A percentile compares a stretch with the other conserved stretches of the same genome.
phyloP scores from a whole-genome alignment of 1,139 yeast genomes.

The Candida mesenterica region DNA sequence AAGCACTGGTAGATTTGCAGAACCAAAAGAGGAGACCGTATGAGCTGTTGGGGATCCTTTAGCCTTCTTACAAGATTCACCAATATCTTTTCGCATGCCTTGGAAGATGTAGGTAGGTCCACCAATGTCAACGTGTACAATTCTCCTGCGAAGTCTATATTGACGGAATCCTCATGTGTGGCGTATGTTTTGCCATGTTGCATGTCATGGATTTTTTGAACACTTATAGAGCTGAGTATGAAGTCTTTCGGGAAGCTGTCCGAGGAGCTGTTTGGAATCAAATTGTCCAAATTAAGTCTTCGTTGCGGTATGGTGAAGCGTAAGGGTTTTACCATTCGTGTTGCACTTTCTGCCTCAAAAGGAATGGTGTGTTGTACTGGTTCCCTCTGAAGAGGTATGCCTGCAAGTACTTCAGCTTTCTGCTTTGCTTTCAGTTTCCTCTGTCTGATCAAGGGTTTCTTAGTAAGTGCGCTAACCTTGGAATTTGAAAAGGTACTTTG shows the following conservation, averaged over 20 bases:
- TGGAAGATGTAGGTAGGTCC: constrained; percentile 20
- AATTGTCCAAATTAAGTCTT: background rate
- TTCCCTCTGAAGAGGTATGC: background rate
- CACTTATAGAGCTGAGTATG: constrained; percentile 20
- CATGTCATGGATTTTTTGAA: constrained; percentile 21
- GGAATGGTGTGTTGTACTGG: constrained; percentile 27
- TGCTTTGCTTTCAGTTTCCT: background rate
- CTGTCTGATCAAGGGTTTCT: constrained; percentile 8
- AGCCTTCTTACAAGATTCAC: constrained; percentile 8
- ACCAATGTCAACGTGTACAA: constrained; percentile 27
- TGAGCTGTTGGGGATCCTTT: constrained; percentile 1
- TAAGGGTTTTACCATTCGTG: constrained; percentile 12
- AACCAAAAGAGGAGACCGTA: background rate
- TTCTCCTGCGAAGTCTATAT: constrained; percentile 20
- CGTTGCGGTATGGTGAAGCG: background rate
- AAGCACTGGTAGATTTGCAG: constrained; percentile 21
- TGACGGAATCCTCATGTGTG: constrained; percentile 19
- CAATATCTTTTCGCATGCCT: constrained; percentile 17
- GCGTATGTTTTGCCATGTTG: constrained; percentile 24
- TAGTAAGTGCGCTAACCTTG: constrained; percentile 5
- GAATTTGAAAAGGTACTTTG: background rate
- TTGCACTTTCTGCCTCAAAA: constrained; percentile 38
- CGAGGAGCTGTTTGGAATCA: background rate
- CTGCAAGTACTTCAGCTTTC: background rate
- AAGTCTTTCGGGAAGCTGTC: constrained; percentile 13